Base-by-base conservation (phyloP, 352 stramenopile species). In the Phytophthora kernoviae region DNA sequence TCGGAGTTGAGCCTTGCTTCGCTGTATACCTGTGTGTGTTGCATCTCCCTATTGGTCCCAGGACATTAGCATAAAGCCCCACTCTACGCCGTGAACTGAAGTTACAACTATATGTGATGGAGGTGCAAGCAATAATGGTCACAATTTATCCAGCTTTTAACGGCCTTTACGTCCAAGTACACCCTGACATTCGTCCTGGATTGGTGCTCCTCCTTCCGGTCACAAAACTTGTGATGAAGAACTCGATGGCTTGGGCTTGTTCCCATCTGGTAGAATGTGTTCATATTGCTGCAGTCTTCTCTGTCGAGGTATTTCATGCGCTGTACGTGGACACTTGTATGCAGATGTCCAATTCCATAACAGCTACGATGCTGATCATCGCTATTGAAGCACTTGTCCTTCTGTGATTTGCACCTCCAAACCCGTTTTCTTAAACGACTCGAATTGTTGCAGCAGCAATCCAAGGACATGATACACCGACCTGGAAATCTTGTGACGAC, bases 231-330 rank as follows among this genome's bases (percentile, higher is more conserved):
- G 2, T 64, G 6, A 51, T 68, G 44, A 68, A 73, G 7, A 66
- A 79, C 24, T 26, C 68, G 15, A 54, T 72, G 4, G 65, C 65
- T 4, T 57, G 57, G 20, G 47, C 50, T 1, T 64, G 24, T 0
- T 39, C 39, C 0, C 58, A 68, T 4, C 47, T 70, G 21, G 58
- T 68, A 47, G 65, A 79, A 32, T 62, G 65, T 17, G 21, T 79
- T 3, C 65, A 65, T 0, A 45, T 69, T 7, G 62, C 62, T 3
- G 45, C 61, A 5, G 58, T 79, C 4, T 71, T 76, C 33, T 65
- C 68, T 0, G 70, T 79, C 22, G 65, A 79, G 24, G 65, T 79
- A 0, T 79, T 71, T 21, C 73, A 74, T 20, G 53, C 62, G 11
- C 24, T 79, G 4, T 76, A 74, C 40, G 49, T 68, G 8, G 48